Evolutionary conservation across 306 rosid species (phyloP), one percentile per base, ranked within the genome.

Genomic region (Medicago ruthenica): DNA sequence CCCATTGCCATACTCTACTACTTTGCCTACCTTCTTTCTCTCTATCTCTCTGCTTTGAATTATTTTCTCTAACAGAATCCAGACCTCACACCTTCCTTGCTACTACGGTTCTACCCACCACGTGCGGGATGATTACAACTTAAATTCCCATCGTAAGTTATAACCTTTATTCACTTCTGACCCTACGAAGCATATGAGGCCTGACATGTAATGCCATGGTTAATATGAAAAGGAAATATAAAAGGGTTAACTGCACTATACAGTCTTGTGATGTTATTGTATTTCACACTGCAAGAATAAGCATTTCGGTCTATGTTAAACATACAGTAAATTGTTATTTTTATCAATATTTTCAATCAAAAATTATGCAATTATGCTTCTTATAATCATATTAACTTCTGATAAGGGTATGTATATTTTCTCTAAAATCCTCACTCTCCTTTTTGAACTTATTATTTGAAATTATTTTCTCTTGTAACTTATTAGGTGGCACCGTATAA

Each of bases 401-500:
- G 34, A 67, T 71, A 37, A 61, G 60, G 31, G 51, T 57, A 48
- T 59, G 48, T 6, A 16, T 40, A 58, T 39, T 75, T 79, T 77
- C n/a, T 77, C 40, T 68, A 59, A 53, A 36, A 21, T 81, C 45
- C 66, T 50, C 41, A 11, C 65, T 64, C 64, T 55, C 67, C 36
- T 17, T 45, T 41, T 18, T 64, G 67, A 79, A 78, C 73, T 80
- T 39, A 63, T 50, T 67, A 17, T 70, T 78, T 80, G 58, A 71
- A 75, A 39, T n/a, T 18, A n/a, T 58, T 77, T n/a, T 75, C 27
- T 54, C 7, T 53, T 9, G 3, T 31, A 60, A 59, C 45, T 80
- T 71, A 5, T 70, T 82, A 95, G 99, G 99, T 96, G 80, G 98
- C 99, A 44, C 99, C 99, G 0, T 96, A 90, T 89, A 96, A 96